Evolutionary conservation across 495 filamentous ascomycete genomes (phyloP).

Genomic region (Penicillium maclennaniae): DNA sequence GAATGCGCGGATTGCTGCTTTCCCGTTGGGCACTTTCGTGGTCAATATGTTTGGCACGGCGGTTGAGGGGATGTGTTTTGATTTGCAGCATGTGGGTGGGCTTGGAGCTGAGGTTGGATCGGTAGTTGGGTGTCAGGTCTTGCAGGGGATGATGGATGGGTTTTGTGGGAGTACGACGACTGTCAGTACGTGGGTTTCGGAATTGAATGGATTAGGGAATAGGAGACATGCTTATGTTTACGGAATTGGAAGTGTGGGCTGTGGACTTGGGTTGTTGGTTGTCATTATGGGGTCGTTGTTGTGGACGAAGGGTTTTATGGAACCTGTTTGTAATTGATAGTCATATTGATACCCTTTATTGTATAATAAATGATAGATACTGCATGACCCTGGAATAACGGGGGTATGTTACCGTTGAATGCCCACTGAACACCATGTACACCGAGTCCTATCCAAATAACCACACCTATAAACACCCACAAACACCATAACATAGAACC

Average conservation of each 20-base stretch:
- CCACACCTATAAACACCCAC: neutral
- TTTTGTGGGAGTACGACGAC: slow-evolving; percentile 91
- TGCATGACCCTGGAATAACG: no score
- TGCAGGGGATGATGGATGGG: slow-evolving; percentile 83
- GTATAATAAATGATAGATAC: neutral
- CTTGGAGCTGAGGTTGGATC: slow-evolving; percentile 19
- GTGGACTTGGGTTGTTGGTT: slow-evolving; percentile 62
- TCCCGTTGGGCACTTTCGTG: slow-evolving; percentile 85
- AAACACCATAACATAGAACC: neutral
- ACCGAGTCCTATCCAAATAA: neutral
- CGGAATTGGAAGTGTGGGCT: slow-evolving; percentile 59
- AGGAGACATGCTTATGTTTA: slow-evolving; percentile 73
- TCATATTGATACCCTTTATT: neutral
- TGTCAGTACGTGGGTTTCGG: slow-evolving; percentile 86
- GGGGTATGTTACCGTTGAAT: no score
- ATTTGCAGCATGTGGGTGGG: slow-evolving; percentile 58
- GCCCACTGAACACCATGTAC: neutral
- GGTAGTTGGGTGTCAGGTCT: slow-evolving; percentile 67
- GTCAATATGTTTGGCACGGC: slow-evolving; percentile 78
- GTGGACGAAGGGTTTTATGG: slow-evolving; percentile 66
- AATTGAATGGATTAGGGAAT: slow-evolving; percentile 62
- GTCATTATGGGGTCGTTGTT: slow-evolving; percentile 75
- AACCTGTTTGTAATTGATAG: slow-evolving; percentile 45
- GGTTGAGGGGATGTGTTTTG: slow-evolving; percentile 62
- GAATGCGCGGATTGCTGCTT: slow-evolving; percentile 62